These are phyloP conservation scores for Colletotrichum theobromicola DNA, from an alignment of 2,329 filamentous ascomycete species.

Conservation along the genomic window DNA sequence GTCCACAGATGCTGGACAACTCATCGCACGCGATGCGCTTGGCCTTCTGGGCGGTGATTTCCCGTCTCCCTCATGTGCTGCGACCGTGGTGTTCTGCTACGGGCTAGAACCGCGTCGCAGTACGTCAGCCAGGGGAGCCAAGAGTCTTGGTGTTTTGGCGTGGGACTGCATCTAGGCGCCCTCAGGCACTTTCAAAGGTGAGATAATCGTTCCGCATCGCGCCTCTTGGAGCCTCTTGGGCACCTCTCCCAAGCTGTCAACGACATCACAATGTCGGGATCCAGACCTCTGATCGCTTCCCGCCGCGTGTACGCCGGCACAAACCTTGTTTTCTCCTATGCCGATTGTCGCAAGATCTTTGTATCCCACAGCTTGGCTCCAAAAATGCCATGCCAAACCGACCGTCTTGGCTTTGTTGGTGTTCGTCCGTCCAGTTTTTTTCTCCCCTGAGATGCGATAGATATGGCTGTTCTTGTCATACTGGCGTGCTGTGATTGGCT, in stretches of 20 bases:
- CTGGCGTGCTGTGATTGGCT: background rate
- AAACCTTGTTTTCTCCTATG: background rate
- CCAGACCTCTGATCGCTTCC: background rate
- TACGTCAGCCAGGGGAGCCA: constrained; percentile 18
- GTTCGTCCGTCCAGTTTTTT: background rate
- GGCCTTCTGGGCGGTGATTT: constrained; percentile 13
- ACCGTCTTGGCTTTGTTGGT: constrained; percentile 10
- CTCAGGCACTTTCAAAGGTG: background rate
- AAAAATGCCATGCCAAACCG: background rate
- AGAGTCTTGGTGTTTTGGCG: constrained; percentile 16
- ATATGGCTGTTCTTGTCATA: background rate
- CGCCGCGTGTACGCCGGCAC: background rate
- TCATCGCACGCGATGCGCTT: background rate
- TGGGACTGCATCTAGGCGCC: background rate
- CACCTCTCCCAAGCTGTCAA: background rate
- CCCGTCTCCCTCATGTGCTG: background rate
- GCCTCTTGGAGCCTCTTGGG: background rate
- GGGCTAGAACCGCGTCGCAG: background rate
- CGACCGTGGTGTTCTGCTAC: background rate
- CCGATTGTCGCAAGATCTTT: background rate
- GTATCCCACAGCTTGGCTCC: background rate
- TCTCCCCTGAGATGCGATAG: background rate
- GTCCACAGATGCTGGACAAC: background rate
- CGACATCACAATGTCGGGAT: rapidly evolving
- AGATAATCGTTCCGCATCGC: background rate